These are phyloP conservation scores for Phyllosticta citribraziliensis DNA, from an alignment of 2,329 filamentous ascomycete genomes.

Conservation along the genomic window DNA sequence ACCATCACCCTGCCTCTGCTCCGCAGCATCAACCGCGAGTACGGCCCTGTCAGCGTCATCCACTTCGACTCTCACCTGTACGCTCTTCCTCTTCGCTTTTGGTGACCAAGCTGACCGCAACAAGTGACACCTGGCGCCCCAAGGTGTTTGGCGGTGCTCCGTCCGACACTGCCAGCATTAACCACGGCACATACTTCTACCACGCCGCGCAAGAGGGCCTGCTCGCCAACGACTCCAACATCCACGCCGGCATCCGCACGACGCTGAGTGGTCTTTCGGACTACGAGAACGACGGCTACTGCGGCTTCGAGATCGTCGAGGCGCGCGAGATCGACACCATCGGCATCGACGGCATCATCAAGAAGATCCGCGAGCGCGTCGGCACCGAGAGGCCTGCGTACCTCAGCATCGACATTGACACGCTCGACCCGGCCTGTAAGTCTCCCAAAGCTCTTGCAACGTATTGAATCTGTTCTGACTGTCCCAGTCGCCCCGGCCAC, in stretches of 20 bases:
- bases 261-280: conserved; percentile 69
- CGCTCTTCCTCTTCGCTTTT: conserved; percentile 14
- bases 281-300: conserved; percentile 79
- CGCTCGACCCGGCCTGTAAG: conserved; percentile 69
- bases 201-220: conserved; percentile 71
- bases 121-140: conserved; percentile 56
- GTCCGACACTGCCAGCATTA: conserved; percentile 64
- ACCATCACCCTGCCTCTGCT: conserved; percentile 52
- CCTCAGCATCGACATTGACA: conserved; percentile 78
- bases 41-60: conserved; percentile 56
- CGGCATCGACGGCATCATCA: conserved; percentile 64
- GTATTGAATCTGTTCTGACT: not conserved
- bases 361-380: conserved; percentile 65
- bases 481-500: conserved; percentile 56
- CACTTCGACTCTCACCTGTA: conserved; percentile 54
- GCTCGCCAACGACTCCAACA: conserved; percentile 71
- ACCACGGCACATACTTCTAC: conserved; percentile 85
- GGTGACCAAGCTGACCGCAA: not conserved
- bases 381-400: conserved; percentile 69
- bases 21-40: conserved; percentile 52
- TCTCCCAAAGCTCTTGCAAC: conserved; percentile 9
- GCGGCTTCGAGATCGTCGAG: conserved; percentile 74
- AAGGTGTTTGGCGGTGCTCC: conserved; percentile 81
- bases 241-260: conserved; percentile 79
- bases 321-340: conserved; percentile 62